Evolutionary conservation across 2,329 filamentous ascomycete species (phyloP), one percentile per base, ranked within the genome.

Genomic region (Fusarium pseudoanthophilum): DNA sequence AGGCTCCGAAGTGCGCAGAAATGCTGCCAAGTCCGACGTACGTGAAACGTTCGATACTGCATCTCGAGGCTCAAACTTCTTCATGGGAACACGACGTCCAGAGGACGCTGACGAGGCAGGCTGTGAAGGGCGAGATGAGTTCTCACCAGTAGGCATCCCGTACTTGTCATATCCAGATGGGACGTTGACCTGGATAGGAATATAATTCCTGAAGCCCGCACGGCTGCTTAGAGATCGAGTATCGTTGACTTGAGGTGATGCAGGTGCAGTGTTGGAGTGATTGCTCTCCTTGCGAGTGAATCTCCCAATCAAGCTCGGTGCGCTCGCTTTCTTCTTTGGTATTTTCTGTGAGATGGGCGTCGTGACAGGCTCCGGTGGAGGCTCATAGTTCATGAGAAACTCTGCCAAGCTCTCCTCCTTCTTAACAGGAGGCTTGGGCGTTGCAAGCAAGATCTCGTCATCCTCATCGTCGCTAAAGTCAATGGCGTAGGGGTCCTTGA

Each of bases 401-500:
- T 95, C 93, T 37, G 92, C 89, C 55, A 95, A 80, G 71, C 90
- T 92, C 81, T 95, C 92, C 78, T 92, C 90, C 71, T 87, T 83
- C 70, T 85, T 85, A 8, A 77, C 78, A 18, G 82, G 80, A 32
- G 79, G 73, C 64, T 83, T 78, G 78, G 84, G 75, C 42, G 81
- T 77, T 36, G 89, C 70, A 28, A 78, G 79, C 6, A 81, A 75
- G 20, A 82, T 84, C 11, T 90, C 87, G 15, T 82, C 84, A 11
- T 90, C 87, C 24, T 89, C 78, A 4, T 91, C 86, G 63, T 94
- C 92, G 76, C 91, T 93, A 36, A 91, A 85, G 78, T 98, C 95
- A 72, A 98, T 94, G n/a, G 95, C 94, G 75, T 98, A 98, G 0
- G 95, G 96, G 78, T 99, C 96, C 64, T 90, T 93, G 58, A 95